Evolutionary conservation across 257 asterid genomes (phyloP).

Genomic region (Forsythia viridissima): DNA sequence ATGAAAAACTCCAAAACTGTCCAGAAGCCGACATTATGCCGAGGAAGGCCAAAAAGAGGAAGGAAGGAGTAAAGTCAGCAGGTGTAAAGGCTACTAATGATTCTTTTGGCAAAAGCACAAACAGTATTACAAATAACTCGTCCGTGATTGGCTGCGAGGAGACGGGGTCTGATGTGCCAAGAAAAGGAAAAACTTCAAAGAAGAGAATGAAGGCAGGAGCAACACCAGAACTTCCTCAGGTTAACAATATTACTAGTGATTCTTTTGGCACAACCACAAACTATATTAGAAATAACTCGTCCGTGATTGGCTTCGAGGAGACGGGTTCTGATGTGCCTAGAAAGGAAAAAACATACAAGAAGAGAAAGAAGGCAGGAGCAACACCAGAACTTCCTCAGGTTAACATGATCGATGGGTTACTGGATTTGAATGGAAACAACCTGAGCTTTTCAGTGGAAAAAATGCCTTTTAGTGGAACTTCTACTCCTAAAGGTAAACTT

Average conservation of each 20-base stretch:
- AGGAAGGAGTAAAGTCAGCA: constrained; percentile 31
- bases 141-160: constrained; percentile 34
- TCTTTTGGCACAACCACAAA: background rate
- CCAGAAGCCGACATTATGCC: constrained; percentile 6
- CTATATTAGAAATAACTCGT: background rate
- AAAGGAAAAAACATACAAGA: background rate
- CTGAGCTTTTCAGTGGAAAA: constrained; percentile 32
- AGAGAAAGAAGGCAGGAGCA: constrained; percentile 14
- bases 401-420: constrained; percentile 29
- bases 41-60: constrained; percentile 36
- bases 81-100: constrained; percentile 13
- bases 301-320: background rate
- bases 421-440: constrained; percentile 46
- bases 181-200: constrained; percentile 24
- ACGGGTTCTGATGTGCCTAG: background rate
- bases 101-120: constrained; percentile 14
- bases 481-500: constrained; percentile 24
- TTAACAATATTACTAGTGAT: constrained; percentile 6
- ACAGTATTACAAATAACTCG: constrained; percentile 12
- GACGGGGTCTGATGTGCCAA: constrained; percentile 22
- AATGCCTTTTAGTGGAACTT: constrained; percentile 35
- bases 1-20: constrained; percentile 20
- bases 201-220: constrained; percentile 29
- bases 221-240: constrained; percentile 11
- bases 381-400: constrained; percentile 24